Evolutionary conservation across 169 alveolate species (phyloP), one percentile per base, ranked within the genome.

Genomic region (Cryptosporidium xiaoi): DNA sequence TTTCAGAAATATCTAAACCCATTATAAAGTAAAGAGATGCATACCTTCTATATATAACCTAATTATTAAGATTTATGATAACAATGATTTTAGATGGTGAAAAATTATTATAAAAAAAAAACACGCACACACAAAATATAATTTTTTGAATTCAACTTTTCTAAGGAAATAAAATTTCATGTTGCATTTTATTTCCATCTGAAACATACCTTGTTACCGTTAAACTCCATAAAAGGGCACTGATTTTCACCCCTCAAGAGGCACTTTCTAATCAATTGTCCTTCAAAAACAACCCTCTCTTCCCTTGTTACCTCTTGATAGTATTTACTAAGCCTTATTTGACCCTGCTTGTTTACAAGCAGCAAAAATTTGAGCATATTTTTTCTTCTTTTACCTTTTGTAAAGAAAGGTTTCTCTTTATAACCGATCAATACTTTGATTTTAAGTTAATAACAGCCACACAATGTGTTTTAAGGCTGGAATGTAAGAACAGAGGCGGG

Each of bases 331-430:
- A 98, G 93, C 82, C 99, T 83, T 44, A 99, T 98, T 89, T 98
- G 98, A 27, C 99, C 99, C 90, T 97, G 99, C 90, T 97, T 97
- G 90, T 98, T 98, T 33, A 98, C 99, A 97, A 98, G 95, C 56
- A 98, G 91, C 51, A 98, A 91, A 93, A 98, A 98, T 82, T 97
- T 93, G 50, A 98, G 97, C 99, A 97, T 98, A 55, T 91, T 92
- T 91, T 48, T 33, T 51, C 27, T 51, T 16, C n/a, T 8, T 20
- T 53, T 1, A 0, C 12, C 6, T 53, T 53, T 53, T 13, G 4
- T 3, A 53, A 53, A 53, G 29, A 53, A 53, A 13, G 4, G 29
- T 12, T 13, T 53, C 7, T 0, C 64, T 12, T 12, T 12, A 1
- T 20, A n/a, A 53, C 12, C 29, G 64, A 1, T 12, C 29, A 53